Base-by-base conservation (phyloP, 2,329 filamentous ascomycete species). In the Cercospora zeae-maydis region DNA sequence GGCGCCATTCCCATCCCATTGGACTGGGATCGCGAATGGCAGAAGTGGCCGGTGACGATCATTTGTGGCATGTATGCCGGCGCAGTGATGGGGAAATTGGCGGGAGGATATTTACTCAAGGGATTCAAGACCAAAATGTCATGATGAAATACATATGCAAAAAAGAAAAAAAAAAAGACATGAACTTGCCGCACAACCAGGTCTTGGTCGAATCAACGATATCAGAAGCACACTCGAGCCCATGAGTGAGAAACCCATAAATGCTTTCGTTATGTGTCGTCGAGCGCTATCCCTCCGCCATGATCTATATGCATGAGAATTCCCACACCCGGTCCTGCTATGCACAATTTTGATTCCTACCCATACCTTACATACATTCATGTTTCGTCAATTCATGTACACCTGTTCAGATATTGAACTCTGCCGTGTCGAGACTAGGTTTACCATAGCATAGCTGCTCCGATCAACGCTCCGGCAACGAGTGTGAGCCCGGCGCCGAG, bases 21-120 rank as follows among this genome's bases (percentile, higher is more conserved):
- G 69, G 95, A 99, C 76, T 98, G 93, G 93, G 95, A 99, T 76
- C 87, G 95, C n/a, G 92, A 96, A 70, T 99, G 95, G 95, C 95
- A 99, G 84, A 91, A 89, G 76, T 99, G 93, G 90, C 95, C 95
- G 0, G 88, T 98, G 53, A 99, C 95, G 0, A 90, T 99, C 63
- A 78, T 98, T 4, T 87, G 85, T 1, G 95, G 95, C 2, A 82
- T 90, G 16, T 98, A 96, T 76, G 78, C 86, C 5, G 95, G 95
- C 1, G 92, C 90, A 76, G 81, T 86, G 1, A 68, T 91, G 11
- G 92, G 92, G 1, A 88, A 89, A 73, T 72, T 86, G 60, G 67
- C 86, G 1, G 80, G 81, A 16, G 87, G 88, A 11, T 77, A 76
- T 31, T 37, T 81, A 62, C 72, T 80, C 36, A 80, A 77, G 66